Conservation (phyloP, 495 filamentous ascomycete species). For the Margaritispora aquatica region DNA sequence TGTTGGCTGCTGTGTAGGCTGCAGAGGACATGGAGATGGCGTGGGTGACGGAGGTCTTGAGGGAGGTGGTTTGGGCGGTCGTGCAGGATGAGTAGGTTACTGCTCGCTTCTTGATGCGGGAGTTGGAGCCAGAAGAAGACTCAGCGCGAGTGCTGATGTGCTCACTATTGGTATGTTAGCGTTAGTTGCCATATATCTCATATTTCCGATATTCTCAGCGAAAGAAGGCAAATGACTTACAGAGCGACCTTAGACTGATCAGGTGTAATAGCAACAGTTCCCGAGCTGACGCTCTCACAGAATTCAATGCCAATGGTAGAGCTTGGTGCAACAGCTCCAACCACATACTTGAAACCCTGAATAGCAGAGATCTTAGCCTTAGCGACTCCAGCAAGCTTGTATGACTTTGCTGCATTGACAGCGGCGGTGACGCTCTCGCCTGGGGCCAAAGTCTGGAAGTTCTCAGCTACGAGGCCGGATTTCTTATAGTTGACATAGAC, state of each 20-base stretch:
- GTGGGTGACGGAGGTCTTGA: conserved; percentile 22
- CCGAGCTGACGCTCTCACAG: conserved; percentile 20
- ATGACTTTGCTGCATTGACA: conserved; percentile 24
- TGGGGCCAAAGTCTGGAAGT: conserved; percentile 25
- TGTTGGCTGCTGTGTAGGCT: conserved; percentile 20
- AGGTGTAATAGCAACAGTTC: conserved; percentile 19
- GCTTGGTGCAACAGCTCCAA: conserved; percentile 19
- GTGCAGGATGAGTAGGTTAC: conserved; percentile 21
- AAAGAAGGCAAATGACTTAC: conserved; percentile 7
- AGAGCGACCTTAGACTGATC: conserved; percentile 20
- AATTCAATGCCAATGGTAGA: conserved; percentile 12
- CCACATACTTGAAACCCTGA: conserved; percentile 26
- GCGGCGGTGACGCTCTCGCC: conserved; percentile 22
- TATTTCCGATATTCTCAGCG: neutral
- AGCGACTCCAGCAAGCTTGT: conserved; percentile 21
- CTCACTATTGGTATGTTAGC: conserved; percentile 8
- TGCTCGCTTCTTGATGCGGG: conserved; percentile 24
- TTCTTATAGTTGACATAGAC: conserved; percentile 26
- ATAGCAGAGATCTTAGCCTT: conserved; percentile 19
- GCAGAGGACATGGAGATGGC: conserved; percentile 23
- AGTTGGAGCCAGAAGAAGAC: conserved; percentile 3
- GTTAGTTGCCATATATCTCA: too few species aligned
- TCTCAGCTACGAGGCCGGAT: conserved; percentile 14
- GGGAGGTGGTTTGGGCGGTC: conserved; percentile 17
- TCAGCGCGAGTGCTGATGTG: conserved; percentile 13